These are phyloP conservation scores for Cymodocea nodosa DNA, from an alignment of 116 monocot genomes.

Conservation along the genomic window DNA sequence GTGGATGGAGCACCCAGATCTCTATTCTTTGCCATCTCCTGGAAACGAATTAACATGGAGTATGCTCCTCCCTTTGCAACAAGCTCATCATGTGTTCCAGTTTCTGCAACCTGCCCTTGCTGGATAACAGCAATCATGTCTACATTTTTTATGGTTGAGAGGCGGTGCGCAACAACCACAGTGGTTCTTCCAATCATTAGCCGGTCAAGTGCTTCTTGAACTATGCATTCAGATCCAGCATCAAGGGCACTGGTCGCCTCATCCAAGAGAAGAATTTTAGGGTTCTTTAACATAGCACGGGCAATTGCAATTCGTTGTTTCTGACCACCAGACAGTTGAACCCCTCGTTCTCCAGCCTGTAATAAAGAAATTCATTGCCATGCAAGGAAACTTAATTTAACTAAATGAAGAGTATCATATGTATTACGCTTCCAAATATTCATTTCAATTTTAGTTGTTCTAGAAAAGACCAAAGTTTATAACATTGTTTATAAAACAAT, in stretches of 20 bases:
- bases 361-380: not conserved
- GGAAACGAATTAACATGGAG: constrained; percentile 52
- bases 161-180: constrained; percentile 85
- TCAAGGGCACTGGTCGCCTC: constrained; percentile 97
- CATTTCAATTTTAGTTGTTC: too few relatives aligned
- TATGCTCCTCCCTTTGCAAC: constrained; percentile 82
- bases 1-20: constrained; percentile 16
- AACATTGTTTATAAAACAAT: too few relatives aligned
- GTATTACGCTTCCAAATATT: too few relatives aligned
- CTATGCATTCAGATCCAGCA: constrained; percentile 86
- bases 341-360: constrained; percentile 92
- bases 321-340: constrained; percentile 96
- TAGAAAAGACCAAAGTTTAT: too few relatives aligned
- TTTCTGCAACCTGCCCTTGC: constrained; percentile 92
- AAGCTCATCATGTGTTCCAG: constrained; percentile 79
- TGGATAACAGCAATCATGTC: constrained; percentile 91
- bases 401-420: too few relatives aligned
- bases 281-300: constrained; percentile 92
- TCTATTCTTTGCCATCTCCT: constrained; percentile 14
- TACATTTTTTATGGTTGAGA: constrained; percentile 83
- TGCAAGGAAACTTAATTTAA: not conserved
- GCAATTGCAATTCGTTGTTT: constrained; percentile 98
- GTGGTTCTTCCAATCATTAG: constrained; percentile 96
- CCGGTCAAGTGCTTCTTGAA: constrained; percentile 91
- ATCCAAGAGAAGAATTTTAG: constrained; percentile 95